Evolutionary conservation across 1,284 basidiomycete species (phyloP), one percentile per base, ranked within the genome.

Genomic region (Trametes pubescens): DNA sequence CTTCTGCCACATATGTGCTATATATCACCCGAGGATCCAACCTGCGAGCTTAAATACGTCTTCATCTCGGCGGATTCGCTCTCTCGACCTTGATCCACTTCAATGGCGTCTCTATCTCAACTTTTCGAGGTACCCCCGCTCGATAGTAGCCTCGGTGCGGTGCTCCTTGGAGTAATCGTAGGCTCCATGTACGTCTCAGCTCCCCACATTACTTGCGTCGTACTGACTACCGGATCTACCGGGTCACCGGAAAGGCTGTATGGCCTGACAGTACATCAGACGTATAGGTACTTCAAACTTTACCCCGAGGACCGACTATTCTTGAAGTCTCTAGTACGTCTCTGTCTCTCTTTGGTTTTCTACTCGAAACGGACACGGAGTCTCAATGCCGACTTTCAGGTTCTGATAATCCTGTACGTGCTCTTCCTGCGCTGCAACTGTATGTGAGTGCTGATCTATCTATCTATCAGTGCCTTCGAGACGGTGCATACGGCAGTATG

Each of bases 251-350:
- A 22, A 5, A 65, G 64, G n/a, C 37, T 65, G 29, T 65, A 65
- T 14, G 64, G 64, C 2, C 44, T 61, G 5, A 47, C 61, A 7
- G 26, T 65, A 13, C 59, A 58, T n/a, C 64, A 65, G 48, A 43
- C 56, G 4, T 61, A 51, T 37, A 22, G 57, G 4, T 64, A 64
- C 18, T 59, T 51, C 44, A 37, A 40, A 34, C 22, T 59, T 1
- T 64, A 64, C 51, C 57, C 51, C 4, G n/a, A 55, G 4, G 62
- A 64, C 24, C 21, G 38, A 1, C 22, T 43, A 4, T 43, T 18
- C 13, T 22, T 43, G 22, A 54, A 54, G 13, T 22, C 24, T 8
- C 37, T 54, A 4, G 52, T 54, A 18, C 21, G 52, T 26, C 18
- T 8, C 24, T 40, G 16, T 44, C 8, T 13, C n/a, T n/a, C n/a